Percentiles rank a stretch among this genome's conserved stretches.
Evolutionary conservation across 1,284 basidiomycete genomes (phyloP).

Genomic region (Apiotrichum porosum): DNA sequence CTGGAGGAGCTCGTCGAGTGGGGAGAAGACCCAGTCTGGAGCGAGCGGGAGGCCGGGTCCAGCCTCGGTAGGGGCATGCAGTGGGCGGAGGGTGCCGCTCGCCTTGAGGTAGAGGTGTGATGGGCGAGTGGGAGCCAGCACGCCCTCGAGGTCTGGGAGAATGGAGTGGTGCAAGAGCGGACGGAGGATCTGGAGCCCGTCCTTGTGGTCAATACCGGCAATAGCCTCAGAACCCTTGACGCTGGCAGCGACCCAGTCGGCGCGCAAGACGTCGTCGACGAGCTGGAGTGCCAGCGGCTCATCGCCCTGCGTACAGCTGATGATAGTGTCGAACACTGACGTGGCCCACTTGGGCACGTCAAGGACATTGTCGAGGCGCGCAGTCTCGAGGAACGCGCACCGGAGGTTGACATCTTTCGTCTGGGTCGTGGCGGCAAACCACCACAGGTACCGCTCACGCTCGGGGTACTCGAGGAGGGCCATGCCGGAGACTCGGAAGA

Average conservation of each 20-base stretch:
- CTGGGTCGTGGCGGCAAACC: slow-evolving; percentile 11
- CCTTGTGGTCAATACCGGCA: slow-evolving; percentile 26
- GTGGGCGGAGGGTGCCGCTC: slow-evolving; percentile 46
- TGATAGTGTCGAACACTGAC: slow-evolving; percentile 21
- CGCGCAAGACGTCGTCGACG: slow-evolving; percentile 39
- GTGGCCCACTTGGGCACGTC: slow-evolving; percentile 14
- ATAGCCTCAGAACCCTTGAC: background rate
- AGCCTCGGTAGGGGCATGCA: background rate
- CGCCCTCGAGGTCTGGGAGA: slow-evolving; percentile 35
- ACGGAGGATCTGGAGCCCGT: slow-evolving; percentile 44
- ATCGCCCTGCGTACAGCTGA: slow-evolving; percentile 35
- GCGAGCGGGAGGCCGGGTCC: slow-evolving; percentile 59
- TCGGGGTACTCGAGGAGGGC: slow-evolving; percentile 2
- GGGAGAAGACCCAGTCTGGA: slow-evolving; percentile 66
- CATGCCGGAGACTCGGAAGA: background rate
- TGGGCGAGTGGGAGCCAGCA: slow-evolving; percentile 41
- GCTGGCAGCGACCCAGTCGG: slow-evolving; percentile 19
- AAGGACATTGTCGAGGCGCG: slow-evolving; percentile 9
- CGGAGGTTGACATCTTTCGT: slow-evolving; percentile 41
- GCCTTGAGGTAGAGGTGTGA: slow-evolving; percentile 46
- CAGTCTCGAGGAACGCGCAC: slow-evolving; percentile 59
- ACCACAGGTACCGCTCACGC: slow-evolving; percentile 11
- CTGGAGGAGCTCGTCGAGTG: slow-evolving; percentile 75
- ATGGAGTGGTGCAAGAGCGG: slow-evolving; percentile 48
- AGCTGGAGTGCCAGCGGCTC: slow-evolving; percentile 46